A percentile compares a stretch with the other conserved stretches of the same genome.
Conservation (phyloP, 352 stramenopile species). For the Pythium grandisporangium region DNA sequence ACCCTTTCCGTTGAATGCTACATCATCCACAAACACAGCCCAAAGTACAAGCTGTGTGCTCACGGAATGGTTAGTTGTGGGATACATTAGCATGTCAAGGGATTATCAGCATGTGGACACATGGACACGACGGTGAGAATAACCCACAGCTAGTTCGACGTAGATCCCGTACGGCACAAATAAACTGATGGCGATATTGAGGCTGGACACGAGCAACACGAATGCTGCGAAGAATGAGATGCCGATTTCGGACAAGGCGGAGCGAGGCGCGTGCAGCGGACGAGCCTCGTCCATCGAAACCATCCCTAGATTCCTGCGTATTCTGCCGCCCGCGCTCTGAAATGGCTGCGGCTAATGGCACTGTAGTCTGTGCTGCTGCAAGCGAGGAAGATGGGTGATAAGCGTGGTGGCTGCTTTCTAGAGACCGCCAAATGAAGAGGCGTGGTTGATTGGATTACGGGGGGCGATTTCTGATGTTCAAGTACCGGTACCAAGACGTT, state of each 20-base stretch:
- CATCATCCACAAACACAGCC: constrained; percentile 19
- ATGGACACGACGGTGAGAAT: not conserved
- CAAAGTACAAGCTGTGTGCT: constrained; percentile 17
- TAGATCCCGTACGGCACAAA: constrained; percentile 16
- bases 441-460: too few species aligned
- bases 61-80: not conserved
- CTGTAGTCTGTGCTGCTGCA: too few species aligned
- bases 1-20: constrained; percentile 31
- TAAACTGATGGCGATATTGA: constrained; percentile 20
- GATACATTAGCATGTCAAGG: too few species aligned
- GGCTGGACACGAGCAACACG: constrained; percentile 2
- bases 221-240: constrained; percentile 11
- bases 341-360: too few species aligned
- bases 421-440: too few species aligned
- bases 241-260: constrained; percentile 7
- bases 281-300: not conserved
- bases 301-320: too few species aligned
- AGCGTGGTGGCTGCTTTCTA: too few species aligned
- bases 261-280: constrained; percentile 1
- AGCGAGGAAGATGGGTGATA: too few species aligned
- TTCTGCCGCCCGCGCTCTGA: too few species aligned
- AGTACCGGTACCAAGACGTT: too few species aligned
- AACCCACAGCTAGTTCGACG: constrained; percentile 13
- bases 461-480: too few species aligned
- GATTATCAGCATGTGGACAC: too few species aligned